Evolutionary conservation across 495 filamentous ascomycete genomes (phyloP).

Genomic region (Neurospora tetrasperma): DNA sequence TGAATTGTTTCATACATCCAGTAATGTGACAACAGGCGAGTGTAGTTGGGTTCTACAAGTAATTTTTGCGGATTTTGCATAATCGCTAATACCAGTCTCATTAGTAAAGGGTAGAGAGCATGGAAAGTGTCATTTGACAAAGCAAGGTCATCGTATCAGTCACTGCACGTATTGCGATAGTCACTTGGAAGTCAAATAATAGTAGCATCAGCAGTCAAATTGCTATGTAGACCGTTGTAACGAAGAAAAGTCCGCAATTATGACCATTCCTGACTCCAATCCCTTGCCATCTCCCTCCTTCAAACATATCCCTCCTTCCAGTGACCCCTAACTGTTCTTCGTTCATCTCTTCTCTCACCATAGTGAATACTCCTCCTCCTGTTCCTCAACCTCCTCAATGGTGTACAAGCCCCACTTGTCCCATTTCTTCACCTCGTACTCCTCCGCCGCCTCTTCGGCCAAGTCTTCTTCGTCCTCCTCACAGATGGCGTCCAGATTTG

Average conservation of each 20-base stretch:
- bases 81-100: too few species aligned
- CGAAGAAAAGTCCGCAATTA: not conserved
- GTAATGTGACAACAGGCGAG: too few species aligned
- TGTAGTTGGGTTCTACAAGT: too few species aligned
- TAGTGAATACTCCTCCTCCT: not conserved
- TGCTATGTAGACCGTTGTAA: not conserved
- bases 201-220: not conserved
- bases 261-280: rapidly evolving
- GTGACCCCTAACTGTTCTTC: rapidly evolving
- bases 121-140: not conserved
- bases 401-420: not conserved
- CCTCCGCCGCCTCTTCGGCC: not conserved
- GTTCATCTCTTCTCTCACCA: not conserved
- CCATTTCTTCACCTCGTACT: not conserved
- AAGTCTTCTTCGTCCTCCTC: not conserved
- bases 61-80: too few species aligned
- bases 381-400: not conserved
- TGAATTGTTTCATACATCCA: too few species aligned
- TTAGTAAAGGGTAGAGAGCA: not conserved
- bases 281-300: not conserved
- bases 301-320: rapidly evolving
- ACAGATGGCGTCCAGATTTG: not conserved
- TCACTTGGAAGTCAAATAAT: not conserved
- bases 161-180: not conserved
- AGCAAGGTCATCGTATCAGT: not conserved